A percentile compares a stretch with the other conserved stretches of the same genome.
These are phyloP conservation scores for Middelhovenomyces tepae DNA, from an alignment of 805 yeast genomes.

Conservation along the genomic window DNA sequence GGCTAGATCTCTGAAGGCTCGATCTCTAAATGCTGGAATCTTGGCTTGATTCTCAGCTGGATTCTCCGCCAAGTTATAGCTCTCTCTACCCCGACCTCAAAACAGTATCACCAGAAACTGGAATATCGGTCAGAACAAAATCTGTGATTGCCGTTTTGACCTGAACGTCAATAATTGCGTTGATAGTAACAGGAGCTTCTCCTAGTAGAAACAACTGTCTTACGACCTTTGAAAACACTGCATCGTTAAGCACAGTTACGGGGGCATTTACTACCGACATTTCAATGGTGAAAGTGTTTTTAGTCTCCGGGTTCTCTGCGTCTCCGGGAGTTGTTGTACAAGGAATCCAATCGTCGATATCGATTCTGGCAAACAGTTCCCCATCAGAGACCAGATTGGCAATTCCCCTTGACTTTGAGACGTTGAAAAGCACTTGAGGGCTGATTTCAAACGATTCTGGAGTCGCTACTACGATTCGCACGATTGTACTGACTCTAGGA, in stretches of 20 bases:
- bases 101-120: conserved; percentile 18
- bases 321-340: conserved; percentile 25
- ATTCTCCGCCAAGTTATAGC: conserved; percentile 1
- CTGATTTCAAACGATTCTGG: conserved; percentile 20
- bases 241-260: conserved; percentile 33
- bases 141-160: conserved; percentile 28
- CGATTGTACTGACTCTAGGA: conserved; percentile 21
- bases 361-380: conserved; percentile 36
- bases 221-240: conserved; percentile 36
- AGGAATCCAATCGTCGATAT: conserved; percentile 37
- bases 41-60: neutral
- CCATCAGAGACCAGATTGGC: conserved; percentile 34
- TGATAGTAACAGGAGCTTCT: conserved; percentile 28
- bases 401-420: conserved; percentile 34
- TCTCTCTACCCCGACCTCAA: conserved; percentile 4
- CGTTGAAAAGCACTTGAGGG: conserved; percentile 21
- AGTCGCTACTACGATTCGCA: conserved; percentile 18
- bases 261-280: conserved; percentile 36
- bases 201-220: conserved; percentile 36
- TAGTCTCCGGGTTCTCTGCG: conserved; percentile 4
- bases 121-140: conserved; percentile 18
- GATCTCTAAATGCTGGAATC: neutral
- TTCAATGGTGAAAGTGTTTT: conserved; percentile 27
- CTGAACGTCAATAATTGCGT: conserved; percentile 32
- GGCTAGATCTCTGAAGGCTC: neutral